These are phyloP conservation scores for Stephania cephalantha DNA, from an alignment of 164 flowering plant species.

Conservation along the genomic window DNA sequence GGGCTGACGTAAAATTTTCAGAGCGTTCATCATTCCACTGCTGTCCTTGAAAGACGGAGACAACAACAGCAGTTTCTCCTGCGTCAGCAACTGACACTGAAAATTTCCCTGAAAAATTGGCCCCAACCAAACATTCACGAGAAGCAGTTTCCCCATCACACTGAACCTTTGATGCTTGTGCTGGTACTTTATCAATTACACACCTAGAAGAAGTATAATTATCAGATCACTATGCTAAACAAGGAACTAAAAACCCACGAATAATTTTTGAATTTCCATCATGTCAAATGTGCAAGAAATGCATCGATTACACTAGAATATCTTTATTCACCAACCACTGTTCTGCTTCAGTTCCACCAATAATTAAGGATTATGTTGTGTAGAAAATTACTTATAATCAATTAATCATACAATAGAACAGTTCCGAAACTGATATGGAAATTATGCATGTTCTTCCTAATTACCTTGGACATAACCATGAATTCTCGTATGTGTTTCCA, in stretches of 20 bases:
- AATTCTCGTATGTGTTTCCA: conserved; percentile 55
- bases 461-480: conserved; percentile 98
- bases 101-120: conserved; percentile 47
- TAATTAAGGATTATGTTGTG: not conserved
- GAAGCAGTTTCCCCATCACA: conserved; percentile 18
- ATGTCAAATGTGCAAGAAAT: not conserved
- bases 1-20: conserved; percentile 18
- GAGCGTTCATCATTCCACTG: conserved; percentile 24
- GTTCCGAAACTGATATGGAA: not conserved
- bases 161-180: conserved; percentile 19
- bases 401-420: not conserved
- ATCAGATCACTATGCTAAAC: not conserved
- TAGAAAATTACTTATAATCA: not conserved
- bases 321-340: not conserved
- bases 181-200: conserved; percentile 18
- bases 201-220: conserved; percentile 38
- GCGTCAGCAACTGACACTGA: conserved; percentile 78
- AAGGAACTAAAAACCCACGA: not conserved
- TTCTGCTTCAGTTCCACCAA: not conserved
- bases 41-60: conserved; percentile 58
- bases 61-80: conserved; percentile 92
- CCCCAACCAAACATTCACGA: conserved; percentile 26
- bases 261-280: not conserved
- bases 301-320: not conserved
- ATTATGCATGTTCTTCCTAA: conserved; percentile 4